Percentiles rank a stretch among this genome's conserved stretches.
These are phyloP conservation scores for Trypanosomatidae sp. DNA, from an alignment of 208 protist species.

Conservation along the genomic window DNA sequence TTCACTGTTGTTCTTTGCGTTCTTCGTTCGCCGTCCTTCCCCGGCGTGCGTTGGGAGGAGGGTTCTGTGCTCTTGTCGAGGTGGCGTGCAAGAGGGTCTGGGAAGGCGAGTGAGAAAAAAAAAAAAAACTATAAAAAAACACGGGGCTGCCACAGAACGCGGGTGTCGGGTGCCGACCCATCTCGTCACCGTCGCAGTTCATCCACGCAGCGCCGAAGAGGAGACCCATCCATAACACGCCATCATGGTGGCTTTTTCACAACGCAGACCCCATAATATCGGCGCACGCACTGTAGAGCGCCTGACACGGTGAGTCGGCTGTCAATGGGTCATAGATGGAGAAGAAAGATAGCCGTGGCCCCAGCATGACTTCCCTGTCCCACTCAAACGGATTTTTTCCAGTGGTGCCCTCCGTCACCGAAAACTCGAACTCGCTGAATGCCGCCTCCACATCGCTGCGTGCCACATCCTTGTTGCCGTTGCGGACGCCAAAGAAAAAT, in stretches of 20 bases:
- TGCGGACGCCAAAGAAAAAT: slow-evolving; percentile 25
- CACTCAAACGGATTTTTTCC: slow-evolving; percentile 35
- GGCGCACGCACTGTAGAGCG: slow-evolving; percentile 18
- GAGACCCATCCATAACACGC: neutral
- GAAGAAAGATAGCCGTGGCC: slow-evolving; percentile 36
- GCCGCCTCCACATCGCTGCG: slow-evolving; percentile 11
- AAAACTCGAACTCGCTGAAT: slow-evolving; percentile 23
- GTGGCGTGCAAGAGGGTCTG: neutral
- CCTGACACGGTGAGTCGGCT: slow-evolving; percentile 10
- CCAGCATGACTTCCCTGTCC: slow-evolving; percentile 37
- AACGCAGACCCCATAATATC: neutral
- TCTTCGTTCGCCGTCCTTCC: neutral
- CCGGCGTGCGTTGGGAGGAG: neutral
- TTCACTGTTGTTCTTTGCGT: too few relatives aligned
- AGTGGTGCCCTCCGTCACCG: slow-evolving; percentile 26
- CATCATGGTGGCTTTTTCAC: neutral
- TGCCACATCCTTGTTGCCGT: slow-evolving; percentile 8
- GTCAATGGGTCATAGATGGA: slow-evolving; percentile 9
- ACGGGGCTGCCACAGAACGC: neutral
- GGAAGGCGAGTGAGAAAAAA: neutral
- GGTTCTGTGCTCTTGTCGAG: neutral
- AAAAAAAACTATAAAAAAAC: too few relatives aligned
- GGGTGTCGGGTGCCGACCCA: too few relatives aligned
- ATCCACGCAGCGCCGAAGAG: neutral
- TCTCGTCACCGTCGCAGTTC: neutral